A percentile compares a stretch with the other conserved stretches of the same genome.
Evolutionary conservation across 2,329 filamentous ascomycete genomes (phyloP).

Genomic region (Colletotrichum coccodes): DNA sequence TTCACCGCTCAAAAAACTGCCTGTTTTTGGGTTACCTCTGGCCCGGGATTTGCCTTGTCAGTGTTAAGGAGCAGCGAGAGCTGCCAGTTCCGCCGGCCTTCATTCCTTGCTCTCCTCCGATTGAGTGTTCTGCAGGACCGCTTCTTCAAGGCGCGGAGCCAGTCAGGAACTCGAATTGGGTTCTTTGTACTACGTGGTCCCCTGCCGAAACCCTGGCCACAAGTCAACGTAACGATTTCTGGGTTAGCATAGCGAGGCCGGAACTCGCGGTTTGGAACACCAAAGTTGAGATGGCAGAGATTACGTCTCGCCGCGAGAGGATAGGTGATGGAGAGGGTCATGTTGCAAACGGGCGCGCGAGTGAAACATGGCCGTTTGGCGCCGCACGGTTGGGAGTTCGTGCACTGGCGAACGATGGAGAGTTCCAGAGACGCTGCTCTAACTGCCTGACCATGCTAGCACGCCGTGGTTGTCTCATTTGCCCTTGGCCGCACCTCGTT

Average conservation of each 20-base stretch:
- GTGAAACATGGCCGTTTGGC: constrained; percentile 30
- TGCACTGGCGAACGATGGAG: neutral
- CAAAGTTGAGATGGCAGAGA: constrained; percentile 32
- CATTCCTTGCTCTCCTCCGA: neutral
- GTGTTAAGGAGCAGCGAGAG: neutral
- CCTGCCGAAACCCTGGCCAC: constrained; percentile 5
- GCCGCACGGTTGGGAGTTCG: constrained; percentile 10
- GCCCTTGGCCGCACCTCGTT: neutral
- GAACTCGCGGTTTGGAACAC: constrained; percentile 10
- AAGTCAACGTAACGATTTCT: constrained; percentile 4
- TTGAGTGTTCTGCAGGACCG: neutral
- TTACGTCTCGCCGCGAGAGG: constrained; percentile 26
- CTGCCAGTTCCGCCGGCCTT: neutral
- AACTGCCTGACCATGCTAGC: neutral
- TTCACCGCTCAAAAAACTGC: constrained; percentile 14
- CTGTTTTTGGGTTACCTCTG: neutral
- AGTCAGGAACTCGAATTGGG: neutral
- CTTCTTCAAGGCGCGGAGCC: constrained; percentile 12
- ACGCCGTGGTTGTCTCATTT: neutral
- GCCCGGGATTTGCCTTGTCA: constrained; percentile 12
- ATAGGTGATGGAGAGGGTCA: constrained; percentile 1
- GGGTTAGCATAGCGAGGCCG: constrained; percentile 11
- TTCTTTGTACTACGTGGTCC: constrained; percentile 4
- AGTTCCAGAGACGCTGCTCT: constrained; percentile 1
- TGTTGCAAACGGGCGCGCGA: constrained; percentile 21